Percentiles rank a stretch among this genome's conserved stretches.
Evolutionary conservation across 805 yeast species (phyloP).

Genomic region (Ogataea corticis): DNA sequence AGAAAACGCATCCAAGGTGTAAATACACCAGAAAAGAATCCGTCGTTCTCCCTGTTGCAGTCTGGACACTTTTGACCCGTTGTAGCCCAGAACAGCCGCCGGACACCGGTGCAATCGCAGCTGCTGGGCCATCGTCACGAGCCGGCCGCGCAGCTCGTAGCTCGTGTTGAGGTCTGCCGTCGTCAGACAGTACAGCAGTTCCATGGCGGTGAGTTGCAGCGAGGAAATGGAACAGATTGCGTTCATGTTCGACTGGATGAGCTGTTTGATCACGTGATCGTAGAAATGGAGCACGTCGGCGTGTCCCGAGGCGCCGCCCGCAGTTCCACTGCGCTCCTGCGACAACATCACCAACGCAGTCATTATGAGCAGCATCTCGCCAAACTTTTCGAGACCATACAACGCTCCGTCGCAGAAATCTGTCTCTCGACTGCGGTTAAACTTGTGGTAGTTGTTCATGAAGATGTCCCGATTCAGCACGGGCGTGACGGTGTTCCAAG

Average conservation of each 20-base stretch:
- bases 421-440: slow-evolving; percentile 47
- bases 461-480: slow-evolving; percentile 71
- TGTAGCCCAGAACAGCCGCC: slow-evolving; percentile 69
- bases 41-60: slow-evolving; percentile 82
- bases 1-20: slow-evolving; percentile 72
- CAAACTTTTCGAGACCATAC: slow-evolving; percentile 53
- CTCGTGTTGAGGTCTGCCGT: slow-evolving; percentile 73
- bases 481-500: slow-evolving; percentile 75
- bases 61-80: slow-evolving; percentile 63
- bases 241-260: slow-evolving; percentile 61
- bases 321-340: slow-evolving; percentile 35
- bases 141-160: slow-evolving; percentile 73
- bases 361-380: slow-evolving; percentile 51
- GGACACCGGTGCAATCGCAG: slow-evolving; percentile 85
- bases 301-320: slow-evolving; percentile 24
- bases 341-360: slow-evolving; percentile 51
- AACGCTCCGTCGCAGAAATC: slow-evolving; percentile 42
- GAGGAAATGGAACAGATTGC: slow-evolving; percentile 64
- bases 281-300: slow-evolving; percentile 47
- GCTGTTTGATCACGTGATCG: slow-evolving; percentile 61
- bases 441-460: slow-evolving; percentile 53
- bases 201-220: slow-evolving; percentile 66
- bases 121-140: slow-evolving; percentile 82
- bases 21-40: slow-evolving; percentile 81
- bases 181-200: slow-evolving; percentile 68